Conservation (phyloP, 176 grass and related monocot species). For the Aechmea fasciata region DNA sequence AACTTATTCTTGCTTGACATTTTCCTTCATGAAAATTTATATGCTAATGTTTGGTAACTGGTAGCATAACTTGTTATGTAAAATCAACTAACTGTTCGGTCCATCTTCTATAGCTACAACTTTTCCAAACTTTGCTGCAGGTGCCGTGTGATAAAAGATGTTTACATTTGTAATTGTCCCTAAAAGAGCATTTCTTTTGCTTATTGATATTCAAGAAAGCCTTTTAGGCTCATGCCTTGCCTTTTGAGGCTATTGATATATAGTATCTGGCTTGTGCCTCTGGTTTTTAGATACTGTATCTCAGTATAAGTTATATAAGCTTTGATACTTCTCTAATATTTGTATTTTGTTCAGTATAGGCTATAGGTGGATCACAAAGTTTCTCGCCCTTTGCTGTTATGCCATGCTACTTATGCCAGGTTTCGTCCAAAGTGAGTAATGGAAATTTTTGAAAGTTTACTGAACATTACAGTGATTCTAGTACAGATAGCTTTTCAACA, state of each 20-base stretch:
- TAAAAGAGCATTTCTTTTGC: too few species aligned
- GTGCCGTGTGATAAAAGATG: not conserved
- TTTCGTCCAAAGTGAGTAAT: constrained; percentile 64
- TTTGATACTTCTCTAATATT: constrained; percentile 24
- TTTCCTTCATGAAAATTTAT: not conserved
- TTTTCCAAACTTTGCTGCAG: not conserved
- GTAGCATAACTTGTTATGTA: too few species aligned
- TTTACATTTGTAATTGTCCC: not conserved
- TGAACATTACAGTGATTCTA: constrained; percentile 8
- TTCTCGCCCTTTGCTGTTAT: constrained; percentile 75
- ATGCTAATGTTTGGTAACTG: too few species aligned
- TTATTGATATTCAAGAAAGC: not conserved
- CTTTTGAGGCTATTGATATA: not conserved
- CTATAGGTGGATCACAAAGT: constrained; percentile 85
- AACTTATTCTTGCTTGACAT: constrained; percentile 1
- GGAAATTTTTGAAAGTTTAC: not conserved
- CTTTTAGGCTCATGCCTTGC: not conserved
- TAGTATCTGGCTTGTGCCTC: not conserved
- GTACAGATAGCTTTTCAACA: not conserved
- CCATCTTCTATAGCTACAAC: too few species aligned
- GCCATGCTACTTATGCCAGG: constrained; percentile 77
- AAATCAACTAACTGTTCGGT: too few species aligned
- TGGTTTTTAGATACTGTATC: not conserved
- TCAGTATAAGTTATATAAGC: not conserved
- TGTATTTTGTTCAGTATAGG: constrained; percentile 56